Conservation (phyloP, 2,329 filamentous ascomycete genomes). For the Seiridium cupressi region DNA sequence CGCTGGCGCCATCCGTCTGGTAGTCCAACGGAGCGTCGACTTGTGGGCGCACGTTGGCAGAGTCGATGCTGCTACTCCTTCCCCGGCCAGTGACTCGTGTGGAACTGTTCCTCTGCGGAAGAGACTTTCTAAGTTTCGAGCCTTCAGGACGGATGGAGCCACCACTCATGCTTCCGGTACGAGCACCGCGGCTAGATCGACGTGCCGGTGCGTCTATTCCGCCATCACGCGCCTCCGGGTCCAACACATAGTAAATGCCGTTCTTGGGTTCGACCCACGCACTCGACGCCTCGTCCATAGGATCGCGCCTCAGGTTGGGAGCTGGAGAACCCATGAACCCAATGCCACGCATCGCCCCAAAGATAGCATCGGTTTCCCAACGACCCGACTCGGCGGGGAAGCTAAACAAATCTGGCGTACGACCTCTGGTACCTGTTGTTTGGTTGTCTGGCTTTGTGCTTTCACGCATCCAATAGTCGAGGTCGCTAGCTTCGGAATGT, state of each 20-base stretch:
- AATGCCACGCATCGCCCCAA: constrained; percentile 36
- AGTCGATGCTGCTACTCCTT: constrained; percentile 28
- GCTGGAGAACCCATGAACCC: constrained; percentile 28
- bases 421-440: constrained; percentile 17
- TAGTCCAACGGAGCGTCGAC: constrained; percentile 12
- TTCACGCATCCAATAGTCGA: constrained; percentile 59
- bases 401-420: constrained; percentile 53
- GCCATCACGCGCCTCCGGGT: constrained; percentile 18
- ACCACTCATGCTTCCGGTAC: constrained; percentile 32
- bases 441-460: constrained; percentile 40
- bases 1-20: constrained; percentile 26
- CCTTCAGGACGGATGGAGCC: constrained; percentile 14
- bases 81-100: constrained; percentile 15
- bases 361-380: constrained; percentile 50
- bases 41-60: constrained; percentile 16
- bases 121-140: constrained; percentile 19
- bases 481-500: constrained; percentile 40
- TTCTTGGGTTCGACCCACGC: constrained; percentile 37
- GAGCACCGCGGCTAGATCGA: constrained; percentile 52
- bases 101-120: constrained; percentile 14
- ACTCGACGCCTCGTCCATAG: constrained; percentile 42
- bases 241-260: constrained; percentile 28
- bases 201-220: constrained; percentile 49
- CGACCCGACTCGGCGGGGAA: constrained; percentile 42
- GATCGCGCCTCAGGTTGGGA: constrained; percentile 35